Conservation (phyloP, 164 flowering plant genomes). For the Brasenia schreberi region DNA sequence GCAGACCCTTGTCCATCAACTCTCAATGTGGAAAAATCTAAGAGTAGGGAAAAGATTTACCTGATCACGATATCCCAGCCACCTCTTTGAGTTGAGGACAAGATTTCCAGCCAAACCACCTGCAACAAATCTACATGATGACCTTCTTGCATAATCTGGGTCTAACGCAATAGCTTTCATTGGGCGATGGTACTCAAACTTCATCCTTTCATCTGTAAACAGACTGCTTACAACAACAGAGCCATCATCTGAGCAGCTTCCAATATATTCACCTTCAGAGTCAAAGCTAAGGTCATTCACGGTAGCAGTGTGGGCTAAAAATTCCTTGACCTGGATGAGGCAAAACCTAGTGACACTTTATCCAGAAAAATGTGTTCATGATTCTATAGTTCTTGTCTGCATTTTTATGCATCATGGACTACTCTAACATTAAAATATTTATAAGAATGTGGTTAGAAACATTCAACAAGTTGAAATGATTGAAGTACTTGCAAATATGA, state of each 20-base stretch:
- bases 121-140: conserved; percentile 83
- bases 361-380: too few relatives aligned
- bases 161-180: conserved; percentile 94
- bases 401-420: too few relatives aligned
- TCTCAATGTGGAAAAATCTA: background rate
- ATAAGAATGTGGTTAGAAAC: too few relatives aligned
- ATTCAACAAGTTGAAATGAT: too few relatives aligned
- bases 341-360: background rate
- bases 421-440: too few relatives aligned
- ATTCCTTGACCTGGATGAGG: conserved; percentile 68
- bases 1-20: background rate
- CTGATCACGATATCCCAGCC: conserved; percentile 95
- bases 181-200: conserved; percentile 90
- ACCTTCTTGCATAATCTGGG: conserved; percentile 73
- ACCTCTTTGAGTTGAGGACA: conserved; percentile 63
- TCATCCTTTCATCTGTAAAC: conserved; percentile 78
- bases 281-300: conserved; percentile 97
- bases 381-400: too few relatives aligned
- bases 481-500: too few relatives aligned
- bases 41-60: conserved; percentile 19
- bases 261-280: conserved; percentile 80
- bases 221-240: conserved; percentile 79
- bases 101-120: conserved; percentile 98
- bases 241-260: conserved; percentile 99
- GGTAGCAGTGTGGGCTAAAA: conserved; percentile 65